phyloP scores from a whole-genome alignment of 2,329 filamentous ascomycete species.

The Fusarium piperis region DNA sequence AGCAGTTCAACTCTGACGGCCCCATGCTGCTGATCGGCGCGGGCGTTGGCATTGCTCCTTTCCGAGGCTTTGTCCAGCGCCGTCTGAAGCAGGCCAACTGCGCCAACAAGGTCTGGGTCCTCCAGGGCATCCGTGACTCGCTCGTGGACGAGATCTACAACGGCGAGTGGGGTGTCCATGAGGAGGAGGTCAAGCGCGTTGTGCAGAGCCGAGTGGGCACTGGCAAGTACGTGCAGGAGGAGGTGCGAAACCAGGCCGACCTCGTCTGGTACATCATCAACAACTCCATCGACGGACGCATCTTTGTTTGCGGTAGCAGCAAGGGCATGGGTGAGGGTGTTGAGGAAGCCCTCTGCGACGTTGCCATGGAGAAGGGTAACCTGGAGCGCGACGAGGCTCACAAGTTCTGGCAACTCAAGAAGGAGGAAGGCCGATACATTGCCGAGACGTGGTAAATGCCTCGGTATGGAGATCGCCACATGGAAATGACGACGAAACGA shows the following conservation, averaged over 20 bases:
- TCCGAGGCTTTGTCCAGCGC: constrained; percentile 96
- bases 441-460: constrained; percentile 74
- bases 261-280: constrained; percentile 99
- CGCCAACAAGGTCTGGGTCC: constrained; percentile 97
- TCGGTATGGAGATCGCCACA: neutral
- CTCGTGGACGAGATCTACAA: constrained; percentile 96
- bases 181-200: constrained; percentile 84
- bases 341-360: constrained; percentile 84
- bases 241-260: constrained; percentile 89
- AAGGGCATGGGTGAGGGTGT: constrained; percentile 99
- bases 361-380: constrained; percentile 92
- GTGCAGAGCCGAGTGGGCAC: constrained; percentile 80
- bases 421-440: constrained; percentile 93
- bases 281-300: constrained; percentile 92
- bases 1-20: constrained; percentile 90
- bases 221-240: constrained; percentile 94
- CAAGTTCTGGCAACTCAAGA: constrained; percentile 92
- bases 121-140: constrained; percentile 93
- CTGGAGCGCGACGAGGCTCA: constrained; percentile 82
- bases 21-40: constrained; percentile 98
- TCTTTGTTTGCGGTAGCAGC: constrained; percentile 95
- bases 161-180: constrained; percentile 94
- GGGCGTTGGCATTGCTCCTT: constrained; percentile 95
- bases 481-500: neutral
- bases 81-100: constrained; percentile 93